These are phyloP conservation scores for Alisma plantagoaquatica DNA, from an alignment of 106 monocot genomes.

Conservation along the genomic window DNA sequence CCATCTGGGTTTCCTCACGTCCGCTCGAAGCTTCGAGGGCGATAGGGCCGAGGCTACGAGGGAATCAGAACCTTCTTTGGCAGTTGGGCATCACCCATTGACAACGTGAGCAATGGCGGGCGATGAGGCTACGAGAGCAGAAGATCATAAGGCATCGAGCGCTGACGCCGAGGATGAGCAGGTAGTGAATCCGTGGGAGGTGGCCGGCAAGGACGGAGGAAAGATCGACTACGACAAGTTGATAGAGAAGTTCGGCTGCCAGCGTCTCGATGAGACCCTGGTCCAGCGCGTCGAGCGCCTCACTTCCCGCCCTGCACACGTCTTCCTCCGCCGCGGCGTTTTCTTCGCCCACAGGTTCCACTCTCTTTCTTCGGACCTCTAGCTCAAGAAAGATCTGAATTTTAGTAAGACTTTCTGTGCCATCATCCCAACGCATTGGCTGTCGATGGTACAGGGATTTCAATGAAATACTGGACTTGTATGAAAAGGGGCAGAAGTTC, in stretches of 20 bases:
- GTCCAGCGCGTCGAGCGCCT: slow-evolving; percentile 67
- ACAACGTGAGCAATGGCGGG: too few relatives aligned
- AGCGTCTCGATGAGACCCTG: slow-evolving; percentile 47
- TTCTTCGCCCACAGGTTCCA: slow-evolving; percentile 89
- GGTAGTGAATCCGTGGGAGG: slow-evolving; percentile 94
- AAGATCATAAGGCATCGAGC: not conserved
- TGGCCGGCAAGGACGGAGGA: slow-evolving; percentile 75
- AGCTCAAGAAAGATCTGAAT: too few relatives aligned
- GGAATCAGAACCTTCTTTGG: too few relatives aligned
- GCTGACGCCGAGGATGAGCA: not conserved
- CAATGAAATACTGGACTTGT: slow-evolving; percentile 75
- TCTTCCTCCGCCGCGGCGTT: slow-evolving; percentile 92
- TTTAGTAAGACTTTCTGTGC: too few relatives aligned
- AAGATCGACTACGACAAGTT: slow-evolving; percentile 99
- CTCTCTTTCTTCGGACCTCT: not conserved
- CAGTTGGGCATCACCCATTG: too few relatives aligned
- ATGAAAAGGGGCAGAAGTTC: slow-evolving; percentile 85
- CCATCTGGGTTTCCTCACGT: too few relatives aligned
- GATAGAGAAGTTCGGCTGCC: slow-evolving; percentile 93
- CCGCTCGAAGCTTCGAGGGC: too few relatives aligned
- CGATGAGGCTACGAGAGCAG: too few relatives aligned
- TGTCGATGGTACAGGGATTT: slow-evolving; percentile 89
- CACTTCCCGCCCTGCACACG: slow-evolving; percentile 72
- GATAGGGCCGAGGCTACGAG: too few relatives aligned
- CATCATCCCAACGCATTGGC: too few relatives aligned